Conservation (phyloP, 495 filamentous ascomycete species). For the Cetradonia linearis region DNA sequence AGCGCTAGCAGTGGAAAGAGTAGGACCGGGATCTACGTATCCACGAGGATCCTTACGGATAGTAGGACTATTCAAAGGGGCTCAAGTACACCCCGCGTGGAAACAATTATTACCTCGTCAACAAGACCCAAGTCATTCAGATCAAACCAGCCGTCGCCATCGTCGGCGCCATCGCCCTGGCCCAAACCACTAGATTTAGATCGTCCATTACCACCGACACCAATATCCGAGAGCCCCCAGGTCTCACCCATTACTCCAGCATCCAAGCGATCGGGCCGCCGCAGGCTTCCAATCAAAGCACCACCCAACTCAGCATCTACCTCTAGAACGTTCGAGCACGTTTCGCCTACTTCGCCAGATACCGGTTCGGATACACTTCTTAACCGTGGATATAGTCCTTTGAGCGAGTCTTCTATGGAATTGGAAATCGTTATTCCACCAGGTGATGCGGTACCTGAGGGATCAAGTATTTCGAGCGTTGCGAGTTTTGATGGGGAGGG, state of each 20-base stretch:
- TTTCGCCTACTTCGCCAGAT: not conserved
- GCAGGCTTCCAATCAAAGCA: not conserved
- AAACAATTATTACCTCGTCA: conserved; percentile 10
- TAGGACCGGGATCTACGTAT: not conserved
- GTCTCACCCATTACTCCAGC: conserved; percentile 3
- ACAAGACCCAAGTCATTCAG: not conserved
- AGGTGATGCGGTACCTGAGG: not conserved
- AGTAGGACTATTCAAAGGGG: conserved; percentile 3
- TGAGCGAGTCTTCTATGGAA: not conserved
- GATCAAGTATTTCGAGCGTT: not conserved
- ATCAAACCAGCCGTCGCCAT: not conserved
- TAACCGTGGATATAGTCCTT: not conserved
- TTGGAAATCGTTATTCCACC: conserved; percentile 5
- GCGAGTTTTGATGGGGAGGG: not conserved
- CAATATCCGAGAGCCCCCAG: conserved; percentile 15
- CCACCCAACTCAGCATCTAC: conserved; percentile 4
- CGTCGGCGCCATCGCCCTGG: not conserved
- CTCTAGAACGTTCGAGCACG: not conserved
- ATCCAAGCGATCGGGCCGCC: not conserved
- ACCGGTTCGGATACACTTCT: not conserved
- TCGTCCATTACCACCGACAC: conserved; percentile 15
- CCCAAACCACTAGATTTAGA: conserved; percentile 6
- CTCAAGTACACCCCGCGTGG: not conserved
- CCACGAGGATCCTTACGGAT: conserved; percentile 4
- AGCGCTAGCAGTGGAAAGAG: not conserved